These are phyloP conservation scores for Hymenotorrendiella dingleyae DNA, from an alignment of 2,329 filamentous ascomycete species.

Conservation along the genomic window DNA sequence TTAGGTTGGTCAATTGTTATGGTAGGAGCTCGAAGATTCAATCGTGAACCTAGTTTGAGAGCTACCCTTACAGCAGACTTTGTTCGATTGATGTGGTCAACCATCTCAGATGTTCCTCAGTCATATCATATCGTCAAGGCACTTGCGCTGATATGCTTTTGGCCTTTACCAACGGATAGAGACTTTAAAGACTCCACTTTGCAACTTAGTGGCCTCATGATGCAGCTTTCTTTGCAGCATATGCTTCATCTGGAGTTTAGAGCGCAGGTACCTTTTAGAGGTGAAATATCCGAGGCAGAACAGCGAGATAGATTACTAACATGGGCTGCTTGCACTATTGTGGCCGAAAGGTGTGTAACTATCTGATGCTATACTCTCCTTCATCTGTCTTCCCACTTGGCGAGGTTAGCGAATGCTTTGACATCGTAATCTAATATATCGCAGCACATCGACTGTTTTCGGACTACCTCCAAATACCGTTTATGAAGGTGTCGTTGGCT, in stretches of 20 bases:
- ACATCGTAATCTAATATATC: background rate
- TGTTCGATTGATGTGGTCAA: conserved; percentile 18
- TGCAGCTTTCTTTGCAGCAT: conserved; percentile 26
- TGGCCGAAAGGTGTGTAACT: conserved; percentile 55
- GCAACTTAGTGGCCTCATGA: conserved; percentile 26
- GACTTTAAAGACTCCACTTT: conserved; percentile 23
- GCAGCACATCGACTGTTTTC: conserved; percentile 59
- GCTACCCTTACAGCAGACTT: conserved; percentile 10
- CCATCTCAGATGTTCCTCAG: conserved; percentile 18
- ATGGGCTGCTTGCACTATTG: conserved; percentile 63
- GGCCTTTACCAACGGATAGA: conserved; percentile 25
- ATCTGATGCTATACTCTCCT: conserved; percentile 1
- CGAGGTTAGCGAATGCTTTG: too few species aligned
- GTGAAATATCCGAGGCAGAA: conserved; percentile 15
- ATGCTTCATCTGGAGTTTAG: conserved; percentile 23
- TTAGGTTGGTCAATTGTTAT: conserved; percentile 64
- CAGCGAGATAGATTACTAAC: conserved; percentile 52
- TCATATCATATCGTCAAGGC: conserved; percentile 20
- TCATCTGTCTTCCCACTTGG: too few species aligned
- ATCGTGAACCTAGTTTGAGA: conserved; percentile 46
- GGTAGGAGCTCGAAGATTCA: conserved; percentile 55
- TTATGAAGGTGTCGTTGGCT: conserved; percentile 52
- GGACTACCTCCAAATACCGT: conserved; percentile 58
- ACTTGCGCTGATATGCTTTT: conserved; percentile 25
- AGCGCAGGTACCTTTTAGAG: conserved; percentile 21